Base-by-base conservation (phyloP, 352 stramenopile genomes). In the Globisporangium irregulare region DNA sequence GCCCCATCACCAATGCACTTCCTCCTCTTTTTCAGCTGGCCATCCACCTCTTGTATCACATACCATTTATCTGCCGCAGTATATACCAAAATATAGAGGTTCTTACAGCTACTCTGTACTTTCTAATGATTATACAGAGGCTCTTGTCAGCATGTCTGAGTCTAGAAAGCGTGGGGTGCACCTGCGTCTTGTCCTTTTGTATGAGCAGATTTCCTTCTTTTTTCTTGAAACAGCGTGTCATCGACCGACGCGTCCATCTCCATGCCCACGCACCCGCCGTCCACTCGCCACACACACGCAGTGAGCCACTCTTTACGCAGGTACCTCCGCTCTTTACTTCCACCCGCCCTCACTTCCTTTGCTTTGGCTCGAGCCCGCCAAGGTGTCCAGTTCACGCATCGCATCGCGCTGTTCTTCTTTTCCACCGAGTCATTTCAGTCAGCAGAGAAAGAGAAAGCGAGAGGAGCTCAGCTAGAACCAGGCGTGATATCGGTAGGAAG, bases 141-240 rank as follows among this genome's bases (percentile, higher is more conserved):
- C 10, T 43, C 14, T 43, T 43, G 1, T 10, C 36, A 43, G 10
- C 36, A 43, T 12, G 1, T 43, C 10, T 43, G 9, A 10, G 34
- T 10, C 9, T 4, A 3, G 34, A 4, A 43, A 43, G 18, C 10
- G 36, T 18, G 36, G 9, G 36, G 36, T 43, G 36, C 36, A 43
- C 2, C 36, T 43, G 36, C 10, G 10, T 5, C 36, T 43, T 43
- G 36, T 43, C 36, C 36, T 43, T 43, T 43, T 38, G 10, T 15
- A 50, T 50, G 41, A 50, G 18, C 41, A 50, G 38, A 48, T 48
- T 48, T 24, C 43, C 36, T 34, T 60, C 24, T 41, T 59, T 43
- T 43, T 60, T 38, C 27, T 41, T 59, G 54, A 59, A 59, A 59
- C 54, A 50, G 41, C 41, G 54, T n/a, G 54, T 59, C 54, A 59